phyloP scores from a whole-genome alignment of 257 asterid genomes.

The Prunella vulgaris region DNA sequence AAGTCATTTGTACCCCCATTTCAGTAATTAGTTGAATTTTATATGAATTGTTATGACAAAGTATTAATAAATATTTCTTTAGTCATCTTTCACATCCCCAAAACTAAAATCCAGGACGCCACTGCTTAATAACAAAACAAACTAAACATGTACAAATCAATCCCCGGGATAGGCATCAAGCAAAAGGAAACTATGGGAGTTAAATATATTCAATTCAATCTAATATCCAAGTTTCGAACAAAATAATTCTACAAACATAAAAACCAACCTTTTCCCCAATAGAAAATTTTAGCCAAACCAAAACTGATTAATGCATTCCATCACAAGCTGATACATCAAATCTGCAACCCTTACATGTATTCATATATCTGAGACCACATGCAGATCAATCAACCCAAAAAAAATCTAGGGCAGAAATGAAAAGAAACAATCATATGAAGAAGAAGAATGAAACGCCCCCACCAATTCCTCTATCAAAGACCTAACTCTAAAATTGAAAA shows the following conservation, averaged over 20 bases:
- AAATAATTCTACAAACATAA: not conserved
- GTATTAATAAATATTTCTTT: not conserved
- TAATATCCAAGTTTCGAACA: constrained; percentile 1
- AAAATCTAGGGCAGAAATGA: not conserved
- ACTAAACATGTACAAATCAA: not conserved
- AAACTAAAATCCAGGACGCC: not conserved
- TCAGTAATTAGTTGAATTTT: not conserved
- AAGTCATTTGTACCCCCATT: not conserved
- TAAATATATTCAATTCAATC: not conserved
- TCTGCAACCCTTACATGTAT: not conserved
- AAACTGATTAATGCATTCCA: constrained; percentile 6
- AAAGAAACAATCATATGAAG: not conserved
- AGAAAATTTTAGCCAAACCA: not conserved
- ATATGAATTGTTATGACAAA: not conserved
- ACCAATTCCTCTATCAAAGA: constrained; percentile 14
- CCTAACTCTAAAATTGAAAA: not conserved
- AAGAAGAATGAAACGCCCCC: not conserved
- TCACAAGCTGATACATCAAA: constrained; percentile 15
- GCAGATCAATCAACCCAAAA: constrained; percentile 21
- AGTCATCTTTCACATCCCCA: not conserved
- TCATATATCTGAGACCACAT: constrained; percentile 3
- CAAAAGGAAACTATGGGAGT: not conserved
- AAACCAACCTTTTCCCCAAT: constrained; percentile 1
- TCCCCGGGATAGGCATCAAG: not conserved
- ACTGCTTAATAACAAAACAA: not conserved